A percentile compares a stretch with the other conserved stretches of the same genome.
These are phyloP conservation scores for Pachyrhizus erosus DNA, from an alignment of 306 rosid species.

Conservation along the genomic window DNA sequence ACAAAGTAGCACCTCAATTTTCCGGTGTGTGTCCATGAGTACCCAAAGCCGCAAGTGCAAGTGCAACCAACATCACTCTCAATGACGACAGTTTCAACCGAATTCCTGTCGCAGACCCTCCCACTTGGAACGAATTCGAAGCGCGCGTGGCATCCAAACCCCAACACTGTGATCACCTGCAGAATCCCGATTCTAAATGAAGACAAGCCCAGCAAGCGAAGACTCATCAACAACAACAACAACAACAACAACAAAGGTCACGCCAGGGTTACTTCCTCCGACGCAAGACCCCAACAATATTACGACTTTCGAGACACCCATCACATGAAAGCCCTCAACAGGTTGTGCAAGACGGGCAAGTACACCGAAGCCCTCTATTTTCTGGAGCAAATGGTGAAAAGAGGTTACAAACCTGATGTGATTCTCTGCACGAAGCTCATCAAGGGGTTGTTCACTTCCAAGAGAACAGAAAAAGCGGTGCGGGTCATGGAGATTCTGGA, in stretches of 20 bases:
- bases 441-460: conserved; percentile 72
- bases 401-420: conserved; percentile 73
- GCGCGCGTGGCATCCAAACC: conserved; percentile 47
- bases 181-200: conserved; percentile 45
- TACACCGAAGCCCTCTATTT: conserved; percentile 73
- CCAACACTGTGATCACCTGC: conserved; percentile 43
- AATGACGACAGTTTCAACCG: conserved; percentile 70
- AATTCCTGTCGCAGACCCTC: conserved; percentile 62
- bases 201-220: conserved; percentile 31
- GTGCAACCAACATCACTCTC: conserved; percentile 31
- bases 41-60: background rate
- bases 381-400: conserved; percentile 69
- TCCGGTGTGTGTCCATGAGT: conserved; percentile 32
- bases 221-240: conserved; percentile 22
- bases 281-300: conserved; percentile 45
- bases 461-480: conserved; percentile 63
- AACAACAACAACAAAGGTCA: conserved; percentile 21
- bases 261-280: conserved; percentile 44
- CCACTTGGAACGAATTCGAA: conserved; percentile 43
- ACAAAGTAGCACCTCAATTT: background rate
- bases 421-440: conserved; percentile 79
- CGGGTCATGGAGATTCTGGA: conserved; percentile 81
- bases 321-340: conserved; percentile 62
- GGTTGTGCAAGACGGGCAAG: conserved; percentile 71
- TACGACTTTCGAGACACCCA: conserved; percentile 58